These are phyloP conservation scores for Candida suzukii DNA, from an alignment of 805 yeast species.

Conservation along the genomic window DNA sequence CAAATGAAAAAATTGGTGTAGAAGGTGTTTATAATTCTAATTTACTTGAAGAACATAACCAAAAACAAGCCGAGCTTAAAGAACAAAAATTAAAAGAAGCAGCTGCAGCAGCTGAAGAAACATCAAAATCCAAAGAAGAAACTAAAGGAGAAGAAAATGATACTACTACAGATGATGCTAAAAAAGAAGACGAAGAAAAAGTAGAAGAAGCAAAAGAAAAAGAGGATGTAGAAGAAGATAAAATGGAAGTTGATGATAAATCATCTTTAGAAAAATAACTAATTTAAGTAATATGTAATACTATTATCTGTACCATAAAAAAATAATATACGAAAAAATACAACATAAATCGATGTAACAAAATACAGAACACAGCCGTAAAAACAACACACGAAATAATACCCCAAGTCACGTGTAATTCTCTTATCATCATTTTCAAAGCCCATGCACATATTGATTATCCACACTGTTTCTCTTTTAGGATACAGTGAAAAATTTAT, in stretches of 20 bases:
- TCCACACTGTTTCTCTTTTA: neutral
- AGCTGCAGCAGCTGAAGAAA: neutral
- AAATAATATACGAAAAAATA: too few relatives aligned
- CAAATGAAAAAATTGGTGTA: slow-evolving; percentile 10
- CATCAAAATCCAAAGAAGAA: neutral
- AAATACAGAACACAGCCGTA: too few relatives aligned
- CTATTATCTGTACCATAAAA: too few relatives aligned
- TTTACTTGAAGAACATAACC: slow-evolving; percentile 4
- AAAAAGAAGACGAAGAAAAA: neutral
- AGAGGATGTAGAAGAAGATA: neutral
- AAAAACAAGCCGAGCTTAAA: neutral
- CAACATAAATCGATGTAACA: too few relatives aligned
- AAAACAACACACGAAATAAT: too few relatives aligned
- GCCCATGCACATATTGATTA: neutral
- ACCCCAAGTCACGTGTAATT: slow-evolving; percentile 1
- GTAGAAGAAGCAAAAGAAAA: neutral
- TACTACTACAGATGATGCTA: neutral
- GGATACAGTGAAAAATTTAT: neutral
- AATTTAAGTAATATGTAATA: too few relatives aligned
- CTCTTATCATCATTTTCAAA: neutral
- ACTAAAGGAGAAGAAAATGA: neutral
- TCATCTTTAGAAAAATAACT: neutral
- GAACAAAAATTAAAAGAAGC: neutral
- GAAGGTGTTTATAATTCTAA: slow-evolving; percentile 10
- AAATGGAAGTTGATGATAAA: neutral